Percentiles rank a stretch among this genome's conserved stretches.
These are phyloP conservation scores for Vaccinium corymbosum DNA, from an alignment of 148 eudicot genomes.

Conservation along the genomic window DNA sequence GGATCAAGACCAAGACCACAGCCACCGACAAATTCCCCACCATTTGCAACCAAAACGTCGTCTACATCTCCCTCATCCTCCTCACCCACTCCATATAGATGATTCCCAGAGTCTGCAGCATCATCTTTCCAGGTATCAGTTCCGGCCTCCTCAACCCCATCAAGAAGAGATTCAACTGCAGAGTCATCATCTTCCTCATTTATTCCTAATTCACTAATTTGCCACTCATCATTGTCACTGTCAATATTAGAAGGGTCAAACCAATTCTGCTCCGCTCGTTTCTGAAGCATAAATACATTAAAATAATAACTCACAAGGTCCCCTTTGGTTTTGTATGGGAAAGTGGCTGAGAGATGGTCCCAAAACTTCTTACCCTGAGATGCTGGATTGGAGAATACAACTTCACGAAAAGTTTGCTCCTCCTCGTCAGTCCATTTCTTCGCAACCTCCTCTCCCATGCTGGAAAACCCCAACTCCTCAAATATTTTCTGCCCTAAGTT, in stretches of 20 bases:
- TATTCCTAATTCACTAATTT: conserved; percentile 11
- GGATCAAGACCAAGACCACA: conserved; percentile 12
- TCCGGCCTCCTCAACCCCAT: conserved; percentile 9
- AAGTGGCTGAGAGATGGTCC: conserved; percentile 17
- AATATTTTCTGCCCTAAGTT: conserved; percentile 16
- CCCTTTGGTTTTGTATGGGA: conserved; percentile 13
- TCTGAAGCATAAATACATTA: conserved; percentile 29
- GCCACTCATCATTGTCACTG: conserved; percentile 27
- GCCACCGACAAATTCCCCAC: neutral
- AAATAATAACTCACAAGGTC: conserved; percentile 26
- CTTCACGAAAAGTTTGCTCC: conserved; percentile 17
- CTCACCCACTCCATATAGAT: neutral
- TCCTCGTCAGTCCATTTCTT: conserved; percentile 19
- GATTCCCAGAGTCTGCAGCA: neutral
- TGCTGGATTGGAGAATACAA: conserved; percentile 16
- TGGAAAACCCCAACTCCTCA: conserved; percentile 19
- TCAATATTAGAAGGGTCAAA: conserved; percentile 20
- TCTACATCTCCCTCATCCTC: conserved; percentile 12
- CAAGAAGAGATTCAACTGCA: conserved; percentile 18
- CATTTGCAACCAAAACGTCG: neutral
- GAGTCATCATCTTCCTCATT: conserved; percentile 15
- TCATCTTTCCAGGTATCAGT: neutral
- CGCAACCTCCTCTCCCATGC: conserved; percentile 23
- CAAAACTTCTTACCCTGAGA: conserved; percentile 17
- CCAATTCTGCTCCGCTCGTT: conserved; percentile 25